These are phyloP conservation scores for Polygonum maritimum DNA, from an alignment of 148 eudicot species.

Conservation along the genomic window DNA sequence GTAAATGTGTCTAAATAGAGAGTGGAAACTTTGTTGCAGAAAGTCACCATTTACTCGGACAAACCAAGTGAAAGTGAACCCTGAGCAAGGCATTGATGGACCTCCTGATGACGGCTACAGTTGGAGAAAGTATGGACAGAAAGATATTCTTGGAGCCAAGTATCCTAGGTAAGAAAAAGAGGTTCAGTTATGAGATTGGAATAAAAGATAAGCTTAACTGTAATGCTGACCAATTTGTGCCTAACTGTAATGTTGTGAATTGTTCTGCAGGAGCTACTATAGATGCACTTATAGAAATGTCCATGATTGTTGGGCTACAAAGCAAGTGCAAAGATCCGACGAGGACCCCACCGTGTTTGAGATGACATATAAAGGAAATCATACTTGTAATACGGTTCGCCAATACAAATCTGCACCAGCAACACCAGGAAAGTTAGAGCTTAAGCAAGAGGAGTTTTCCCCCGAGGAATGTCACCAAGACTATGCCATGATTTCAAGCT, in stretches of 20 bases:
- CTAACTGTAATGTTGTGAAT: neutral
- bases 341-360: constrained; percentile 26
- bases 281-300: constrained; percentile 33
- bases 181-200: no score
- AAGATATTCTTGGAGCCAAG: constrained; percentile 8
- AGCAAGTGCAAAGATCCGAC: constrained; percentile 42
- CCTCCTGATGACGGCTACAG: constrained; percentile 12
- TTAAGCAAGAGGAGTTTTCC: constrained; percentile 24
- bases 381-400: constrained; percentile 23
- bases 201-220: no score
- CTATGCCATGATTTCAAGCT: constrained; percentile 26
- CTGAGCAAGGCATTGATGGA: constrained; percentile 52
- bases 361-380: constrained; percentile 36
- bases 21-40: constrained; percentile 25
- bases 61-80: constrained; percentile 39
- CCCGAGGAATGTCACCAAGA: constrained; percentile 22
- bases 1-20: no score
- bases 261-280: constrained; percentile 34
- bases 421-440: constrained; percentile 18
- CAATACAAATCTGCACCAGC: constrained; percentile 5
- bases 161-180: neutral
- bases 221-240: neutral
- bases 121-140: constrained; percentile 11
- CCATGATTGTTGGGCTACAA: constrained; percentile 50
- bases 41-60: constrained; percentile 63